Percentiles rank a stretch among this genome's conserved stretches.
These are phyloP conservation scores for Meira miltonrushii DNA, from an alignment of 1,284 basidiomycete genomes.

Conservation along the genomic window DNA sequence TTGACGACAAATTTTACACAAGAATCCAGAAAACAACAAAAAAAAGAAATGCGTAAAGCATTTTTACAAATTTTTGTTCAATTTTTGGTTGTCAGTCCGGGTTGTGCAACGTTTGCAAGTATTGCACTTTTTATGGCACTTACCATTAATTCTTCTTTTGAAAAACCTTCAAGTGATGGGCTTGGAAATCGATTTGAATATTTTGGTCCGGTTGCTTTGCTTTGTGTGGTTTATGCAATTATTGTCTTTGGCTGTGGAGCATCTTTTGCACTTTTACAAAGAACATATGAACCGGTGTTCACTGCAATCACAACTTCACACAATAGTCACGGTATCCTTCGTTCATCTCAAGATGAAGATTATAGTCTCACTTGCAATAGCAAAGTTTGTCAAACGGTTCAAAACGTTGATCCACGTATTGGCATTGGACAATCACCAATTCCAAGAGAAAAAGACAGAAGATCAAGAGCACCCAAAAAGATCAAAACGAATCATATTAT, in stretches of 20 bases:
- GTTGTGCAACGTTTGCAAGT: not conserved
- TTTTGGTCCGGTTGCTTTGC: not conserved
- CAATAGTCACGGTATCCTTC: too few relatives aligned
- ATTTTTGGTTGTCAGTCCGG: not conserved
- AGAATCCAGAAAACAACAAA: not conserved
- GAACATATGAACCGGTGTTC: constrained; percentile 4
- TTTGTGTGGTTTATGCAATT: not conserved
- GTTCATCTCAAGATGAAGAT: too few relatives aligned
- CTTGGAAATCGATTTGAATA: constrained; percentile 2
- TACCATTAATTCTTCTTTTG: not conserved
- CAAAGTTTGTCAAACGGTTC: too few relatives aligned
- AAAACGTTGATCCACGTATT: too few relatives aligned
- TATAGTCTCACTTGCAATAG: too few relatives aligned
- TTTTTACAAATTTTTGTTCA: constrained; percentile 5
- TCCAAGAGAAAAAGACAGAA: too few relatives aligned
- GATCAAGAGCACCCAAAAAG: too few relatives aligned
- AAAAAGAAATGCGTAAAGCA: not conserved
- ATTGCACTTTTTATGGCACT: not conserved
- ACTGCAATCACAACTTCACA: not conserved
- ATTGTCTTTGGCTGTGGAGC: not conserved
- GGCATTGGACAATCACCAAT: too few relatives aligned
- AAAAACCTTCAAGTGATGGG: not conserved
- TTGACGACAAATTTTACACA: not conserved
- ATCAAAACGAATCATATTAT: too few relatives aligned
- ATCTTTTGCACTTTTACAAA: not conserved